A percentile compares a stretch with the other conserved stretches of the same genome.
Evolutionary conservation across 2,329 filamentous ascomycete species (phyloP).

Genomic region (Aureobasidium sp.): DNA sequence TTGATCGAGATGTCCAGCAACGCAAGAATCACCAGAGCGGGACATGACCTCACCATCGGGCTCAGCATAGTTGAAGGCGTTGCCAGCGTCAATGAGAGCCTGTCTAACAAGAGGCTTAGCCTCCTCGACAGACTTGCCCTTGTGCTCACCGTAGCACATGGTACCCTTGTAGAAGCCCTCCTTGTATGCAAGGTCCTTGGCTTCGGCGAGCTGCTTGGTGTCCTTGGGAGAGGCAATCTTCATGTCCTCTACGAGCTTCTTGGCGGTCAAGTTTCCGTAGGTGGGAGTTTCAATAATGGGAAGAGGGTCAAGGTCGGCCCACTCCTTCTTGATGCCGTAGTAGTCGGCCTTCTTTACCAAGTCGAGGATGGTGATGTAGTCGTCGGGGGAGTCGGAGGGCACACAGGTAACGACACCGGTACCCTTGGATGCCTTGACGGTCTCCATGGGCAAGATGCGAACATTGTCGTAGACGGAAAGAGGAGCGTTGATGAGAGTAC

Average conservation of each 20-base stretch:
- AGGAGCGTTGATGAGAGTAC: conserved; percentile 83
- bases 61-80: conserved; percentile 89
- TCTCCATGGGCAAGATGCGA: conserved; percentile 90
- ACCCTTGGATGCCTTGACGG: conserved; percentile 84
- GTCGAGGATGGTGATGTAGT: conserved; percentile 83
- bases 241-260: conserved; percentile 77
- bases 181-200: conserved; percentile 94
- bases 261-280: conserved; percentile 79
- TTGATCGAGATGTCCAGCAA: conserved; percentile 87
- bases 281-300: conserved; percentile 85
- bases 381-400: conserved; percentile 91
- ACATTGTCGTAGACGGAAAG: conserved; percentile 79
- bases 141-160: conserved; percentile 81
- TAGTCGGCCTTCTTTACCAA: conserved; percentile 92
- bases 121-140: conserved; percentile 75
- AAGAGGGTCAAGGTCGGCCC: conserved; percentile 83
- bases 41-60: conserved; percentile 85
- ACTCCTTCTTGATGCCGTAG: conserved; percentile 94
- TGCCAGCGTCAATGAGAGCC: conserved; percentile 65
- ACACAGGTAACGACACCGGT: conserved; percentile 95
- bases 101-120: conserved; percentile 81
- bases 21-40: conserved; percentile 85
- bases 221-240: conserved; percentile 98
- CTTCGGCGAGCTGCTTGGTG: conserved; percentile 78
- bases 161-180: conserved; percentile 94